Base-by-base conservation (phyloP, 345 rosid species). In the Salix suchowensis region DNA sequence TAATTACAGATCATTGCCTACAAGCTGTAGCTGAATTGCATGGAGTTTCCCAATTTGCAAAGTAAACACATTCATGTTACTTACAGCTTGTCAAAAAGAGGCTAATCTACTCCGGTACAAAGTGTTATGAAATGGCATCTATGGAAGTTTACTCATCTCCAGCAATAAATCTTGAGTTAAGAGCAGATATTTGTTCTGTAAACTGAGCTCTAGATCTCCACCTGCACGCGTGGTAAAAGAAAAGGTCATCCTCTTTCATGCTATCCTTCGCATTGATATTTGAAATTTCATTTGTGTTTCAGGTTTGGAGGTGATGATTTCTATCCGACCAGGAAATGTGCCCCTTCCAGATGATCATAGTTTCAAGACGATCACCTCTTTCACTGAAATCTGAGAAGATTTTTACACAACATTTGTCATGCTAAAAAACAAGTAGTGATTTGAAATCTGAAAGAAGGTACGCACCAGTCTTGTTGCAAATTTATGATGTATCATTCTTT, bases 371-470 rank as follows among this genome's bases (percentile, higher is more conserved):
- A 67, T 82, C 52, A 82, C 28, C 55, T 71, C 74, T 24, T 82
- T 82, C 30, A 48, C 77, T 26, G 81, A 77, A 73, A 77, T 77
- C 67, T 77, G 54, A 81, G 13, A 50, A 76, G 69, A 68, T 44
- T 10, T 23, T 62, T 68, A 19, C 24, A 28, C 18, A 10, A 61
- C 7, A 16, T 18, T 68, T 19, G 18, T 55, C 52, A 37, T 40
- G 21, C 40, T 28, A 6, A 36, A 30, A 8, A 4, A 26, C n/a
- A 26, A 30, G 11, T 89, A 3, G 1, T 8, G 89, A 79, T 79
- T 76, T 13, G 91, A 89, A 70, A 84, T 90, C 82, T 90, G 83
- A 87, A 65, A 66, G 85, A 72, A 24, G 46, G 5, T 42, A 4
- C 46, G 60, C 7, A n/a, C 14, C 4, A 0, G 28, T 58, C 13